Evolutionary conservation across 2,329 filamentous ascomycete species (phyloP), one percentile per base, ranked within the genome.

Genomic region (Alternaria viburni): DNA sequence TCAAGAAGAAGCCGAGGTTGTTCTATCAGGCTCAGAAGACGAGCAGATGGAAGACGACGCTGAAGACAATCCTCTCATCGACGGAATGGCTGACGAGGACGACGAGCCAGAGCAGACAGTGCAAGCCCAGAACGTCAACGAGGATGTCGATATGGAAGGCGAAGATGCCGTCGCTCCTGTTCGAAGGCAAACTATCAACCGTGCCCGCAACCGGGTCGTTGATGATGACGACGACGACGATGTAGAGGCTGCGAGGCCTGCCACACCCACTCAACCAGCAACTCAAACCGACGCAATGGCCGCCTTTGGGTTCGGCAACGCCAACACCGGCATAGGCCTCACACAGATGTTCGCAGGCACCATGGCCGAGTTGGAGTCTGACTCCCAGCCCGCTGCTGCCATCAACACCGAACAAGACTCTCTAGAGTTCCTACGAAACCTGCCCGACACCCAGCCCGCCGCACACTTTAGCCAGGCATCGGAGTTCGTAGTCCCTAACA

Each of bases 291-390:
- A 78, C 46, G 62, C 69, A 12, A 77, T 78, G 65, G 79, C 79
- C 10, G 80, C 78, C 7, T 82, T 82, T 64, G 73, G 81, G 69
- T 77, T 83, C 73, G 62, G 76, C 7, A 72, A 73, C n/a, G 64
- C 69, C n/a, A 62, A 75, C 49, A 75, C 78, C 44, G 80, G 83
- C 6, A 78, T 97, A 45, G 91, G 93, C 10, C 85, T 97, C 47
- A 96, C 93, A 0, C 94, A 97, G 73, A 95, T 96, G 66, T 97
- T 97, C 76, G 92, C 91, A 6, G 93, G 93, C 12, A 97, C 93
- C 1, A 91, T 97, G 88, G 93, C 92, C 51, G 89, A 87, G 41
- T 83, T 84, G 62, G 81, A 85, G 52, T 76, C 77, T 3, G 79
- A 73, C 8, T 68, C 72, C 83, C 77, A 79, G 15, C 76, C 70